Percentiles rank a stretch among this genome's conserved stretches.
These are phyloP conservation scores for Diaporthe ampelina DNA, from an alignment of 2,329 filamentous ascomycete species.

Conservation along the genomic window DNA sequence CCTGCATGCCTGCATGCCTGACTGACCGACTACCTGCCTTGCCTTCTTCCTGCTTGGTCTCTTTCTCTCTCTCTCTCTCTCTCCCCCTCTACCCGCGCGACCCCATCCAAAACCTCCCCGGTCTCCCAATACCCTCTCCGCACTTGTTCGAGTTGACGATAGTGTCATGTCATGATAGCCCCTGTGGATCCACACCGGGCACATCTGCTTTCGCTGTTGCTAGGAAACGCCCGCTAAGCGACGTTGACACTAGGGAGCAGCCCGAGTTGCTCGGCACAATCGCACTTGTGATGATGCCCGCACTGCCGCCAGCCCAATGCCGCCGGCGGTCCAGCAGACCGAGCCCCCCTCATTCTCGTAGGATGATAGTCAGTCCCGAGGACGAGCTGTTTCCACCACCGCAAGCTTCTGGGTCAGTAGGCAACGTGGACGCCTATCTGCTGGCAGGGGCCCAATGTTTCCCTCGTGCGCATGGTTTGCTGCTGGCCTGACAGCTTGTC, in stretches of 20 bases:
- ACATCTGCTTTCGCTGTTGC: constrained; percentile 18
- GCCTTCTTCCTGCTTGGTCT: not conserved
- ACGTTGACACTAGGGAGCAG: constrained; percentile 1
- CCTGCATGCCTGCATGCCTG: not conserved
- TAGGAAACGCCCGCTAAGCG: not conserved
- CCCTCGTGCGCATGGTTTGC: not conserved
- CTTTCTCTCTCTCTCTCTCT: not conserved
- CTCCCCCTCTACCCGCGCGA: not conserved
- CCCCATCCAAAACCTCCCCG: not conserved
- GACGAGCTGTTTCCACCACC: constrained; percentile 14
- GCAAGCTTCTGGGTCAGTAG: constrained; percentile 18
- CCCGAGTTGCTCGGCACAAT: not conserved
- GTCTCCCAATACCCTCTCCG: not conserved
- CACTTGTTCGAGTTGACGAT: constrained; percentile 33
- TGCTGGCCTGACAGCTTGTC: not conserved
- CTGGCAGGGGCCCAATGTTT: constrained; percentile 1
- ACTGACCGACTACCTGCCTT: not conserved
- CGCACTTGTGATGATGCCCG: constrained; percentile 20
- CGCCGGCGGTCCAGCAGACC: not conserved
- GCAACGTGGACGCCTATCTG: constrained; percentile 20
- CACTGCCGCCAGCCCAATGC: constrained; percentile 1
- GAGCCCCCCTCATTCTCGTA: not conserved
- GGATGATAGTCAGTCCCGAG: constrained; percentile 1
- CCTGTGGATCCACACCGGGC: constrained; percentile 22
- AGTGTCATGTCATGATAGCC: constrained; percentile 15